These are phyloP conservation scores for Lactuca sativa DNA, from an alignment of 129 eudicot genomes.

Conservation along the genomic window DNA sequence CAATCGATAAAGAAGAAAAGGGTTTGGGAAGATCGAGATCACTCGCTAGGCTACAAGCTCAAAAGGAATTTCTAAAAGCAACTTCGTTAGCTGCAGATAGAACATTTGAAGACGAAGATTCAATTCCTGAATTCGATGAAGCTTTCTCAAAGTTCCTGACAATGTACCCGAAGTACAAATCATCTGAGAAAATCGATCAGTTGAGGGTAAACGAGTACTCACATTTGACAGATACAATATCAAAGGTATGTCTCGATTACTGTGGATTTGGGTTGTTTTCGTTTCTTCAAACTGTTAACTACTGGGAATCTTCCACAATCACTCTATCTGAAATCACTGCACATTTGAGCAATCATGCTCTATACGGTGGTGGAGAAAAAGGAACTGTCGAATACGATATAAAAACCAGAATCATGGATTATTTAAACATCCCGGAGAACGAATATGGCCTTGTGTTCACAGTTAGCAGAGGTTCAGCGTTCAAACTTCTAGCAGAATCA, in stretches of 20 bases:
- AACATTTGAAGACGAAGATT: slow-evolving; percentile 31
- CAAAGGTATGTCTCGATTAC: slow-evolving; percentile 49
- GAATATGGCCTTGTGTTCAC: slow-evolving; percentile 47
- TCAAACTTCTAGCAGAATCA: slow-evolving; percentile 40
- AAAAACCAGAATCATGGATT: slow-evolving; percentile 34
- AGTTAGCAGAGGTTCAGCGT: slow-evolving; percentile 47
- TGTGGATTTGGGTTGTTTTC: slow-evolving; percentile 49
- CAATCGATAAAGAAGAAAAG: slow-evolving; percentile 32
- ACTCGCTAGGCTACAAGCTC: slow-evolving; percentile 46
- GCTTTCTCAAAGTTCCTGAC: slow-evolving; percentile 39
- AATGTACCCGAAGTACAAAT: slow-evolving; percentile 42
- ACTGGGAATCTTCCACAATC: slow-evolving; percentile 33
- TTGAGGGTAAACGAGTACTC: slow-evolving; percentile 33
- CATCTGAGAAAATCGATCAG: slow-evolving; percentile 35
- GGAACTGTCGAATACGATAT: slow-evolving; percentile 44
- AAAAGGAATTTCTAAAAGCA: slow-evolving; percentile 40
- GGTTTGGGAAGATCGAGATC: slow-evolving; percentile 48
- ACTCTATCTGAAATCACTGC: slow-evolving; percentile 43
- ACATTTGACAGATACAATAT: slow-evolving; percentile 31
- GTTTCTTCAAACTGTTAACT: slow-evolving; percentile 39
- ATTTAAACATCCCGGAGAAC: slow-evolving; percentile 40
- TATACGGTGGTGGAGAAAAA: slow-evolving; percentile 42
- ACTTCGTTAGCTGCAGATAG: slow-evolving; percentile 46
- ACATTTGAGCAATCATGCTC: slow-evolving; percentile 42
- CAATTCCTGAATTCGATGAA: slow-evolving; percentile 36